A percentile compares a stretch with the other conserved stretches of the same genome.
These are phyloP conservation scores for Phytophthora tubulina DNA, from an alignment of 352 stramenopile species.

Conservation along the genomic window DNA sequence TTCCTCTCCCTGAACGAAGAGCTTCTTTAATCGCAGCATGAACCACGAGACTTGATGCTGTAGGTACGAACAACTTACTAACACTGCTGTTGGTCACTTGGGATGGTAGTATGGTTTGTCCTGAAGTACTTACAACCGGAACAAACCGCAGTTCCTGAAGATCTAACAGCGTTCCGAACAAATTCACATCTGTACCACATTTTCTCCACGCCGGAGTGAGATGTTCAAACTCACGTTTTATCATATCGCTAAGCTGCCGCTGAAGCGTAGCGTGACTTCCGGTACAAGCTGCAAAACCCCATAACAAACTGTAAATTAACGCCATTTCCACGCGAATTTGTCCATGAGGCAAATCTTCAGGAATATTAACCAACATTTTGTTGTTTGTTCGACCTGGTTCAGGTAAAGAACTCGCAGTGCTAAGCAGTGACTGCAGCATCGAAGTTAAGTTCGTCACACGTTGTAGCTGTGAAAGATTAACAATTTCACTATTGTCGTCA, in stretches of 20 bases:
- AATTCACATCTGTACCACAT: constrained; percentile 37
- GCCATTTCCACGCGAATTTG: constrained; percentile 62
- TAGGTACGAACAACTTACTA: constrained; percentile 53
- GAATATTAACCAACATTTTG: background rate
- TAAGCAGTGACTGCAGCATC: constrained; percentile 56
- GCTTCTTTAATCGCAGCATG: constrained; percentile 54
- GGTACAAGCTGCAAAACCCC: constrained; percentile 52
- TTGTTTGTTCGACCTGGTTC: background rate
- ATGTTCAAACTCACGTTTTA: constrained; percentile 46
- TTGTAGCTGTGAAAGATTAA: constrained; percentile 49
- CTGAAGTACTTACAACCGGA: constrained; percentile 7
- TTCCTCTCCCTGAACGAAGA: constrained; percentile 43
- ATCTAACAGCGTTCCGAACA: constrained; percentile 56
- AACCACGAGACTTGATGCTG: constrained; percentile 47
- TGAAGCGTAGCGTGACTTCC: constrained; percentile 28
- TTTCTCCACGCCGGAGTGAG: constrained; percentile 37
- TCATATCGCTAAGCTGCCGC: constrained; percentile 41
- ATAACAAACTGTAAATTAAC: constrained; percentile 61
- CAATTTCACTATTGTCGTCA: background rate
- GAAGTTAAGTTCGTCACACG: constrained; percentile 55
- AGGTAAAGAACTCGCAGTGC: constrained; percentile 14
- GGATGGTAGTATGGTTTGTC: background rate
- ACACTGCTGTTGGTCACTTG: constrained; percentile 8
- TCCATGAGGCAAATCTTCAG: background rate
- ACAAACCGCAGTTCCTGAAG: constrained; percentile 44